Percentiles rank a stretch among this genome's conserved stretches.
Evolutionary conservation across 169 alveolate genomes (phyloP).

Genomic region (Plasmodium cynomolgi): DNA sequence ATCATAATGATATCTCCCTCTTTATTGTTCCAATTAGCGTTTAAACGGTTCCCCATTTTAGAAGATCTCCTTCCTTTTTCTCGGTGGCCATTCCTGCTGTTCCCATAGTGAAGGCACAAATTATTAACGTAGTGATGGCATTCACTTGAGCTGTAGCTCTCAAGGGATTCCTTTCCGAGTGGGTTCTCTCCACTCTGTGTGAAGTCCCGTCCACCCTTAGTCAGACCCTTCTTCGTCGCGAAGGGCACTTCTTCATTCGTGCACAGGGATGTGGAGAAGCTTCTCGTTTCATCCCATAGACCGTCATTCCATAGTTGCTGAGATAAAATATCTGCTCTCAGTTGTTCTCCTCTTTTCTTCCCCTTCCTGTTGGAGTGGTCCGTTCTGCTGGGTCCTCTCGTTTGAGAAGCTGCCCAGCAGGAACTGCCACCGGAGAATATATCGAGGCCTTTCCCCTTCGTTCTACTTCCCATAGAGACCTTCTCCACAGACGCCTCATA

Average conservation of each 20-base stretch:
- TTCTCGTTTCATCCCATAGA: background rate
- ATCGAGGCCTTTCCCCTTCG: background rate
- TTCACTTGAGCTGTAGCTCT: slow-evolving; percentile 29
- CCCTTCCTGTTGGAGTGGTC: background rate
- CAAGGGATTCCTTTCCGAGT: background rate
- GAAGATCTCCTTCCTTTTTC: background rate
- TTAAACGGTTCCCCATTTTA: background rate
- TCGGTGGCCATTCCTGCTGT: background rate
- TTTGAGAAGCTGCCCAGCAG: background rate
- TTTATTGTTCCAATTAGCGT: background rate
- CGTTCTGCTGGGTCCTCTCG: background rate
- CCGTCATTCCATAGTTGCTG: background rate
- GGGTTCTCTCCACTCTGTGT: background rate
- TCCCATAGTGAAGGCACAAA: background rate
- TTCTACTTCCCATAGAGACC: background rate
- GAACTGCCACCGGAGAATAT: background rate
- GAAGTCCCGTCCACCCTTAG: background rate
- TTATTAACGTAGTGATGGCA: slow-evolving; percentile 2
- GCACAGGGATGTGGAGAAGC: background rate
- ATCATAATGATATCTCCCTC: background rate
- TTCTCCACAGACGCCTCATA: background rate
- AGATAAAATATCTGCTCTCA: background rate
- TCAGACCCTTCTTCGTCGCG: background rate
- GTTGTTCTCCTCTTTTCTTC: background rate
- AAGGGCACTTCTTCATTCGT: background rate